Conservation (phyloP, 1,284 basidiomycete genomes). For the Apiotrichum porosum region DNA sequence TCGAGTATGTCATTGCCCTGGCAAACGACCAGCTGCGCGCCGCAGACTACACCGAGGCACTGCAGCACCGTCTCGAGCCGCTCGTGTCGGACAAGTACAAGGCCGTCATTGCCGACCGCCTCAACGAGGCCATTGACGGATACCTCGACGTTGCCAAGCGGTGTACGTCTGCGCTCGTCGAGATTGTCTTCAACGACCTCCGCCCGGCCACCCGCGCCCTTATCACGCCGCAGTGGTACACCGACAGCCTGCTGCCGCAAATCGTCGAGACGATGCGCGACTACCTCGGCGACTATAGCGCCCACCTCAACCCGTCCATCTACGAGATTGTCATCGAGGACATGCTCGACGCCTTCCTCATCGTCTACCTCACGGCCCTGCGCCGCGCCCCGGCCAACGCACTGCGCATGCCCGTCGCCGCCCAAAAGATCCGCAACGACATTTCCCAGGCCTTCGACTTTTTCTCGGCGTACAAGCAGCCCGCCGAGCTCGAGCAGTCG, state of each 20-base stretch:
- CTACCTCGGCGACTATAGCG: conserved; percentile 88
- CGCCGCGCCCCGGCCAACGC: conserved; percentile 67
- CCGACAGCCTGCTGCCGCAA: conserved; percentile 56
- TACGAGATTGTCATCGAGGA: conserved; percentile 92
- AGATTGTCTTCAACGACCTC: conserved; percentile 92
- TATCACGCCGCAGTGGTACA: conserved; percentile 78
- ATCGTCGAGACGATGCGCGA: conserved; percentile 94
- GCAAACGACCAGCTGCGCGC: conserved; percentile 98
- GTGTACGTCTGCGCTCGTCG: conserved; percentile 89
- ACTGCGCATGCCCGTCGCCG: conserved; percentile 77
- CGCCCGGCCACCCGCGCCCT: conserved; percentile 81
- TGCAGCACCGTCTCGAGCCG: conserved; percentile 79
- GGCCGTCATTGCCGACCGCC: conserved; percentile 69
- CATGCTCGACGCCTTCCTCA: conserved; percentile 83
- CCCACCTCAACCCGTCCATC: conserved; percentile 82
- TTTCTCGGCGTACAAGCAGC: conserved; percentile 72
- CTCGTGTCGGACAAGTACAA: conserved; percentile 92
- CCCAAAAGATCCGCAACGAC: conserved; percentile 76
- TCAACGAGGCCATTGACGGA: conserved; percentile 96
- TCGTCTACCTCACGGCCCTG: conserved; percentile 83
- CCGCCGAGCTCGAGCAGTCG: conserved; percentile 72
- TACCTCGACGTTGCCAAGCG: conserved; percentile 97
- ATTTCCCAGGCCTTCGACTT: conserved; percentile 71
- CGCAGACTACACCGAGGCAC: conserved; percentile 85
- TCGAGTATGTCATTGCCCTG: conserved; percentile 95